Percentiles rank a stretch among this genome's conserved stretches.
Evolutionary conservation across 192 early-diverging fungal species (phyloP).

Genomic region (Rhizophagus clarus): DNA sequence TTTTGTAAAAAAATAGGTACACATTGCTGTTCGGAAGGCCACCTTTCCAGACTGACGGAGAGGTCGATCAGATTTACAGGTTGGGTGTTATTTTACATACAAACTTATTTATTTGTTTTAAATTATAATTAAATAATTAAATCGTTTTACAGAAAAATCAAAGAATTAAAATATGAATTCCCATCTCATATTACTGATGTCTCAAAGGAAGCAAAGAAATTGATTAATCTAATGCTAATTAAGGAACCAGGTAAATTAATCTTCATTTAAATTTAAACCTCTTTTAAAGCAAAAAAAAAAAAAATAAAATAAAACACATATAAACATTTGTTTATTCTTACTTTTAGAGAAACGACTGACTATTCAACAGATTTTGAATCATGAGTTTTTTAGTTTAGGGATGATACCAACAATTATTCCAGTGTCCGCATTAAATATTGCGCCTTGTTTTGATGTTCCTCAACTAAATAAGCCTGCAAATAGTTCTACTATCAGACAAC

Average conservation of each 20-base stretch:
- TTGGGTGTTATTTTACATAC: constrained; percentile 38
- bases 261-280: neutral
- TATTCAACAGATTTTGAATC: constrained; percentile 5
- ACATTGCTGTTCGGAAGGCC: constrained; percentile 87
- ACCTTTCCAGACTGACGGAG: constrained; percentile 80
- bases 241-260: constrained; percentile 57
- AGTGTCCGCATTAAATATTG: neutral
- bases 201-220: constrained; percentile 49
- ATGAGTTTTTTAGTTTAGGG: constrained; percentile 4
- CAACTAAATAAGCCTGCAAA: neutral
- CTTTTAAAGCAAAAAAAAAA: neutral
- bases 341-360: constrained; percentile 21
- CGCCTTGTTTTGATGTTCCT: constrained; percentile 1
- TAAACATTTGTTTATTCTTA: neutral
- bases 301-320: too few species aligned
- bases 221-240: constrained; percentile 72
- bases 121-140: neutral
- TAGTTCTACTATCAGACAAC: neutral
- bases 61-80: constrained; percentile 79
- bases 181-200: constrained; percentile 23
- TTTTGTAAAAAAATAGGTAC: constrained; percentile 52
- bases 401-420: neutral
- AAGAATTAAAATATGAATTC: constrained; percentile 27
- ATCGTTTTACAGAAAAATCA: constrained; percentile 57
- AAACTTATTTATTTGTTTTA: neutral